Base-by-base conservation (phyloP, 2,329 filamentous ascomycete species). In the Tympanopsis confertula region DNA sequence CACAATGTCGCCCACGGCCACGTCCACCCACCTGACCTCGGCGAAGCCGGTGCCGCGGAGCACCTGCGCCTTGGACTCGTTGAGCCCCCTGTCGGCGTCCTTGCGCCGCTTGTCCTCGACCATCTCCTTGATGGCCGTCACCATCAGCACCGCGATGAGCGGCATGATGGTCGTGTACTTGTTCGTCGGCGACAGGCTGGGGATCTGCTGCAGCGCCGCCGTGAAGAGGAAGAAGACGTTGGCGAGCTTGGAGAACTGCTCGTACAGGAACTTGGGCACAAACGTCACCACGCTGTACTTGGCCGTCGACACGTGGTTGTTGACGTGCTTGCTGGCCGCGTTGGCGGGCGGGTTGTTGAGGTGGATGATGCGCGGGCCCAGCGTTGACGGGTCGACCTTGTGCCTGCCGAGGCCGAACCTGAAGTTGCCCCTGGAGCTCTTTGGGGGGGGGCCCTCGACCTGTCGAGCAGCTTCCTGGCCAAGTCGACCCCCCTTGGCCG, bases 181-280 rank as follows among this genome's bases (percentile, higher is more conserved):
- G 62, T 95, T 96, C 7, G 91, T 98, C 5, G 93, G 91, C 24
- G 88, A 94, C 43, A 98, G 81, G 46, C 83, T 81, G 17, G 91
- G 91, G 44, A 98, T 94, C 58, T 98, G 91, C 65, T 98, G 91
- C 35, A 98, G 66, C 29, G 77, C 80, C 13, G 91, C 88, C 24
- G 91, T 98, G 61, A 98, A 96, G 56, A 98, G 74, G 82, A 98
- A 98, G 69, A 98, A 98, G 53, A 98, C 63, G 62, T 98, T 98
- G 67, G 91, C 91, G 61, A 95, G 94, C 67, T 95, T 98, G 43
- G 88, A 95, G 63, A 98, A 98, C 57, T 98, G 91, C 59, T 98
- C 91, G 58, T 89, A 87, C 40, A 98, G 69, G 62, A 98, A 98
- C 61, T 98, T 98, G 37, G 91, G 91, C 14, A 96, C 56, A 59